Evolutionary conservation across 305 asterid genomes (phyloP), one percentile per base, ranked within the genome.

Genomic region (Fraxinus albicans): DNA sequence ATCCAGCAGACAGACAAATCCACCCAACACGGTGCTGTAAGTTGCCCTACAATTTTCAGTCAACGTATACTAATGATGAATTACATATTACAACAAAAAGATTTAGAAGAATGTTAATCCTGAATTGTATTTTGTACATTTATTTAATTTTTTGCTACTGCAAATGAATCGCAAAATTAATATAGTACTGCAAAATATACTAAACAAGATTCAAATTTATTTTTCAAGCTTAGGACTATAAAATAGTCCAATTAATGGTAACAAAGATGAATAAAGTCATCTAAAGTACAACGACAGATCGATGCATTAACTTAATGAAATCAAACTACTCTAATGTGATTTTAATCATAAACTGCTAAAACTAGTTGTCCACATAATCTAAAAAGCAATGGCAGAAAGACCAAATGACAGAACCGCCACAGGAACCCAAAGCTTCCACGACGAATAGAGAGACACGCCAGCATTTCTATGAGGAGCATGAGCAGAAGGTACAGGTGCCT

Each of bases 401-500:
- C n/a, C 72, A 58, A 70, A 40, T 9, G 80, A 67, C 4, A 86
- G 69, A 7, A 69, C 55, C 0, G 58, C 29, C 76, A 35, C 42
- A 12, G 10, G 40, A 12, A 76, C 3, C 81, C 77, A 77, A 25
- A 83, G 53, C 38, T 77, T 83, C 38, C 78, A 86, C 33, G 12
- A 25, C 4, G 73, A 72, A 31, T 73, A 3, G 2, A 79, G 25
- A 33, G 86, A 82, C 8, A 38, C 63, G 34, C 72, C 36, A 53
- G 76, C 85, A 75, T 60, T 83, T 25, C 50, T 85, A 8, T 47
- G 88, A 6, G 38, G 76, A 60, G 31, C 84, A 12, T 69, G 87
- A 6, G 50, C 58, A 60, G 29, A 47, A 12, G 76, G 76, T 15
- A 72, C 73, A 65, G 3, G 17, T 23, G 15, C 73, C 73, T 21